Conservation (phyloP, 306 rosid genomes). For the Morella rubra region DNA sequence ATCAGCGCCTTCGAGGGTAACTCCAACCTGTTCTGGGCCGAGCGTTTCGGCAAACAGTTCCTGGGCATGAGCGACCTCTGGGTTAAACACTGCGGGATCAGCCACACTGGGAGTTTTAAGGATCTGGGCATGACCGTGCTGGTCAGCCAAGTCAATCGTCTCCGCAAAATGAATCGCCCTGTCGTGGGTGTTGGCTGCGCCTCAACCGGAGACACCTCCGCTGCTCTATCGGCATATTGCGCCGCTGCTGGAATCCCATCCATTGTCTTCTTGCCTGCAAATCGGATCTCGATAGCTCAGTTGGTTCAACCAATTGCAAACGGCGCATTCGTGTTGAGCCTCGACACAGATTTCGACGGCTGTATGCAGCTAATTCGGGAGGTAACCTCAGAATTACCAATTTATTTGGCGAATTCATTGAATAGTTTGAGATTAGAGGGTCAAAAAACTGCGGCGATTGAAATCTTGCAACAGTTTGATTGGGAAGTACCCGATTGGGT, state of each 20-base stretch:
- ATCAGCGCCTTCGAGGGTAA: slow-evolving; percentile 78
- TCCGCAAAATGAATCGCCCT: slow-evolving; percentile 61
- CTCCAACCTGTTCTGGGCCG: slow-evolving; percentile 87
- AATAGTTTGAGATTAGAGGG: slow-evolving; percentile 82
- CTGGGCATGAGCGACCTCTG: slow-evolving; percentile 73
- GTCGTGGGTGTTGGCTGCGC: slow-evolving; percentile 87
- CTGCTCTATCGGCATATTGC: slow-evolving; percentile 75
- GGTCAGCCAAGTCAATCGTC: slow-evolving; percentile 81
- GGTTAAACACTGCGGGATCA: slow-evolving; percentile 89
- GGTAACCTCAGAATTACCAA: slow-evolving; percentile 69
- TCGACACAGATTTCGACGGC: slow-evolving; percentile 86
- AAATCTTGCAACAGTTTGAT: slow-evolving; percentile 84
- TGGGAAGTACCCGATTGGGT: slow-evolving; percentile 94
- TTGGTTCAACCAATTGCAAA: slow-evolving; percentile 84
- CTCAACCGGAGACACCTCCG: slow-evolving; percentile 78
- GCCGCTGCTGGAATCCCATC: slow-evolving; percentile 76
- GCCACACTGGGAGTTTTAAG: slow-evolving; percentile 84
- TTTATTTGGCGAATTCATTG: slow-evolving; percentile 66
- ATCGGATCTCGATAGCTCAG: slow-evolving; percentile 69
- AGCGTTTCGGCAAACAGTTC: slow-evolving; percentile 73
- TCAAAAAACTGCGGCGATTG: slow-evolving; percentile 80
- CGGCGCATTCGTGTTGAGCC: slow-evolving; percentile 74
- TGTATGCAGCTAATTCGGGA: slow-evolving; percentile 79
- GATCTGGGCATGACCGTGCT: slow-evolving; percentile 87
- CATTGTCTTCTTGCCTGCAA: slow-evolving; percentile 68